phyloP scores from a whole-genome alignment of 2,329 filamentous ascomycete genomes.

The Monosporascus cannonballus region DNA sequence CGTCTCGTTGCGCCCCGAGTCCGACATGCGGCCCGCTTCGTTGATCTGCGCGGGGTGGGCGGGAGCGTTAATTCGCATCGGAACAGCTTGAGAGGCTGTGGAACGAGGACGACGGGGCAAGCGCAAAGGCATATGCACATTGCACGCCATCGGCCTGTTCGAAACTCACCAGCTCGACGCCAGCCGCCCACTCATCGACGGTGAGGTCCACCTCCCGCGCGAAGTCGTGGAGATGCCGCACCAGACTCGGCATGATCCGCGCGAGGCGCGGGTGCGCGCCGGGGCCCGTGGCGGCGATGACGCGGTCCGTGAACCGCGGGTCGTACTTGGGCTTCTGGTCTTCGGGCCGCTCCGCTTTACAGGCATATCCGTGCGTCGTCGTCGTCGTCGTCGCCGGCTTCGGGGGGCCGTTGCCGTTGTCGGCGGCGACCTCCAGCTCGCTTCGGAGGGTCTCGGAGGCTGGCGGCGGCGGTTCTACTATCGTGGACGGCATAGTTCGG shows the following conservation, averaged over 20 bases:
- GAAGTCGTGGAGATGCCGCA: constrained; percentile 76
- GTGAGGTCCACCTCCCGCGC: constrained; percentile 74
- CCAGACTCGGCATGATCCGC: constrained; percentile 60
- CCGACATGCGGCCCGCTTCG: constrained; percentile 57
- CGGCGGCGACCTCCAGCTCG: too few species aligned
- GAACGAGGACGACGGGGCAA: too few species aligned
- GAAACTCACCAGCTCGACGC: constrained; percentile 48
- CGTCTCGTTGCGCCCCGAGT: constrained; percentile 59
- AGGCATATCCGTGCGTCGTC: too few species aligned
- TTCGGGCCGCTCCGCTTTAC: not conserved
- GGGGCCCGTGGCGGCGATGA: constrained; percentile 69
- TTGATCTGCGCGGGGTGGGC: constrained; percentile 44
- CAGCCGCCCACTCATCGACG: constrained; percentile 72
- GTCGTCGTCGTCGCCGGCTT: too few species aligned
- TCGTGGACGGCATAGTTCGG: too few species aligned
- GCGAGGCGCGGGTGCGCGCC: constrained; percentile 63
- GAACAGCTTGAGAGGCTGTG: too few species aligned
- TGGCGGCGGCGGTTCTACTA: too few species aligned
- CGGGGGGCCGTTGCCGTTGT: too few species aligned
- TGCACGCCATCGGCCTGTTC: too few species aligned
- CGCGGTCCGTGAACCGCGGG: constrained; percentile 59
- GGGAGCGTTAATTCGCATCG: too few species aligned
- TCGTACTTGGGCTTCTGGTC: constrained; percentile 10
- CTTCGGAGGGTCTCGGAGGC: too few species aligned
- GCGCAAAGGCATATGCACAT: too few species aligned